Base-by-base conservation (phyloP, 768 basidiomycete genomes). In the Leccinum pellstonianum region DNA sequence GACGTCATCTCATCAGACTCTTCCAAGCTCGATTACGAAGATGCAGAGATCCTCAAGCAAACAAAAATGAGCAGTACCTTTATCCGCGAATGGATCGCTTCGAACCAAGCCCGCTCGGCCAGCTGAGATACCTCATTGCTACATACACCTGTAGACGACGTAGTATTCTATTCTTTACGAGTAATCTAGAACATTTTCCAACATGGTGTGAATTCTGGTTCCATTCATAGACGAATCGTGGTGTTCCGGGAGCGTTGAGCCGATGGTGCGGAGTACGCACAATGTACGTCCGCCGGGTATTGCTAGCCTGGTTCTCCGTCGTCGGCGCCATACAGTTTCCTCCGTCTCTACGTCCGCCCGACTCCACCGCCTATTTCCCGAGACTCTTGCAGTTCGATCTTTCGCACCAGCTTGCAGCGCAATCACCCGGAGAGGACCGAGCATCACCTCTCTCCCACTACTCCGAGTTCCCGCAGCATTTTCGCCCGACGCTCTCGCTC, bases 61-160 rank as follows among this genome's bases (percentile, higher is more conserved):
- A 82, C 86, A 29, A 99, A 99, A 80, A 86, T 98, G 83, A 94
- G 97, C 71, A 97, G 94, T 69, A 96, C 95, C 7, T 91, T 82
- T 61, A 96, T 99, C 64, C 80, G 97, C 47, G 80, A 88, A 64
- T 96, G 95, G 94, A 88, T 99, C 61, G 85, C 58, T 56, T 66
- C 68, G n/a, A 68, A 55, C 14, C 51, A n/a, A 11, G 12, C 43
- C 25, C 52, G 51, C 52, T 33, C 55, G 10, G 7, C 53, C 14
- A 47, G 54, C 55, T 70, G 60, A 68, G 21, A 37, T 52, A 27
- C 48, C 25, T 17, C 10, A 9, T 27, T 11, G 29, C 46, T 21
- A 47, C 21, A 12, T 47, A 47, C 46, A 21, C 23, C 11, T 61
- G 43, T 60, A 64, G 31, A 51, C 25, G 11, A 25, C 9, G 19